Base-by-base conservation (phyloP, 257 asterid species). In the Knoxia roxburghii region DNA sequence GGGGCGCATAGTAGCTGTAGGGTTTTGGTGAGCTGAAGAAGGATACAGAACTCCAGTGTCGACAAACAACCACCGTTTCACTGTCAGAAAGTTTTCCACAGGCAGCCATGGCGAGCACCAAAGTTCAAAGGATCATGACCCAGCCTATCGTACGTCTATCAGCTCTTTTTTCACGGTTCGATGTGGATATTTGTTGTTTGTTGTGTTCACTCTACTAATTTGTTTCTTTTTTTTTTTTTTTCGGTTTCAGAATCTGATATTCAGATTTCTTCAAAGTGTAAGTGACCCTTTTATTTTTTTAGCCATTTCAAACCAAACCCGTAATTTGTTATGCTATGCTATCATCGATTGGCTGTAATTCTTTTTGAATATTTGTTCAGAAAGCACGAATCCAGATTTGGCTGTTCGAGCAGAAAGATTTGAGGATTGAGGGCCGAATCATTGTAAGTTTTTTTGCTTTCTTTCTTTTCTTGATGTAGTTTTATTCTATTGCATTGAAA, bases 201-300 rank as follows among this genome's bases (percentile, higher is more conserved):
- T 23, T n/a, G 23, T 21, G 6, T 10, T 52, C 17, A 10, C 15
- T 50, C 21, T 62, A 27, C 14, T 43, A 11, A 30, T 69, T 65
- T 2, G 32, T 2, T 40, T 43, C 17, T 29, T 24, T 39, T 7
- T 0, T 39, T 7, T 2, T 59, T 40, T 1, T 23, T 33, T 18
- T 21, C 29, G 46, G 17, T 55, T 70, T 70, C 86, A 83, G 89
- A 84, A 84, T 75, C 87, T 80, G 71, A 84, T 84, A 41, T 84
- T 84, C 86, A 84, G 87, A 69, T 84, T 84, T 77, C 90, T 84
- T 69, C 87, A 84, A 43, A 84, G 87, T 58, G 92, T 86, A 79
- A 77, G 89, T 69, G 39, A 2, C 40, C 21, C 55, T 32, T 53
- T 15, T 57, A 4, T 57, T 14, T 57, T 41, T 41, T 41, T 41